Evolutionary conservation across 305 asterid genomes (phyloP).

Genomic region (Solanum hybrid): DNA sequence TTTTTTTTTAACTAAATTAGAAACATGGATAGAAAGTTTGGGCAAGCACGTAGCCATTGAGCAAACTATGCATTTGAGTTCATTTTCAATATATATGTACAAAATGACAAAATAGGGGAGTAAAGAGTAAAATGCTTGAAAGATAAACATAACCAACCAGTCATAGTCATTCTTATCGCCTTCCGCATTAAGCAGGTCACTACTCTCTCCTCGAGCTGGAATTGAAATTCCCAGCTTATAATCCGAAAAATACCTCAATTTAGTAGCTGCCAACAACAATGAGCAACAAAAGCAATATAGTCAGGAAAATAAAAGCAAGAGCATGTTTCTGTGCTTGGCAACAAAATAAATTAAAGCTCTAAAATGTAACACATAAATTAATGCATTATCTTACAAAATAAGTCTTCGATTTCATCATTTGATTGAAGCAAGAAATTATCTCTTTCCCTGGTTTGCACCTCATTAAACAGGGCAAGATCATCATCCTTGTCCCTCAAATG

Average conservation of each 20-base stretch:
- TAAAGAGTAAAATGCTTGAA: neutral
- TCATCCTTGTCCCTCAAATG: slow-evolving; percentile 56
- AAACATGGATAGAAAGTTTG: neutral
- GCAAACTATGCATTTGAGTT: neutral
- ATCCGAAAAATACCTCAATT: slow-evolving; percentile 52
- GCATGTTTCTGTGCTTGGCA: neutral
- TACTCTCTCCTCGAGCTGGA: slow-evolving; percentile 85
- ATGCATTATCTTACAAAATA: slow-evolving; percentile 52
- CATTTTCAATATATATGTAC: neutral
- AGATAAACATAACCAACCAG: slow-evolving; percentile 46
- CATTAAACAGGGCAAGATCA: slow-evolving; percentile 88
- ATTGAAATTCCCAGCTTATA: slow-evolving; percentile 60
- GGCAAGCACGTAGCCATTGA: neutral
- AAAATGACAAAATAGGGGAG: neutral
- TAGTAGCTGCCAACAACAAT: slow-evolving; percentile 51
- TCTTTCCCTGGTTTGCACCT: slow-evolving; percentile 76
- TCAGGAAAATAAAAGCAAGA: neutral
- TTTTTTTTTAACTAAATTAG: neutral
- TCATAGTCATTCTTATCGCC: slow-evolving; percentile 94
- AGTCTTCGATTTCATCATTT: slow-evolving; percentile 68
- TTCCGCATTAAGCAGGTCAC: slow-evolving; percentile 76
- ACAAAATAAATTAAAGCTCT: slow-evolving; percentile 11
- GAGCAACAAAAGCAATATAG: slow-evolving; percentile 19
- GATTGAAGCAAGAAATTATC: slow-evolving; percentile 84
- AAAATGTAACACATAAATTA: slow-evolving; percentile 7